These are phyloP conservation scores for Lycium ferocissimum DNA, from an alignment of 257 asterid genomes.

Conservation along the genomic window DNA sequence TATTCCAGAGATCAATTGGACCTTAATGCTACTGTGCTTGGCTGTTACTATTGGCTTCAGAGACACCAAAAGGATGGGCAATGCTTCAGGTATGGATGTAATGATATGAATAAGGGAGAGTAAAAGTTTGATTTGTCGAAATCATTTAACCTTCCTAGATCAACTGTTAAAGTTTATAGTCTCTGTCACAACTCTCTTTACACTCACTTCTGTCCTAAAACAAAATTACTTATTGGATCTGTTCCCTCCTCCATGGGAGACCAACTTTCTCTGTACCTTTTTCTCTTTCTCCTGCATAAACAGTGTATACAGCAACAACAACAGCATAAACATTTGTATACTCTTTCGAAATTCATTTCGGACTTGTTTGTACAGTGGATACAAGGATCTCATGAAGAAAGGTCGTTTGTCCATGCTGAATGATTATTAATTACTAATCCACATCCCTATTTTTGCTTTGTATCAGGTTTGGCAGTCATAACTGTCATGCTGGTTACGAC, in stretches of 20 bases:
- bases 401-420: neutral
- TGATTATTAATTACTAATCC: neutral
- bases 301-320: too few relatives aligned
- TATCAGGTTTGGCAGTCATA: constrained; percentile 87
- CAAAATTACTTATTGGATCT: neutral
- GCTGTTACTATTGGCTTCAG: constrained; percentile 87
- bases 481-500: constrained; percentile 98
- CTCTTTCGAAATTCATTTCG: neutral
- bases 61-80: constrained; percentile 31
- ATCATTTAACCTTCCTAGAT: neutral
- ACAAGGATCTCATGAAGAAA: neutral
- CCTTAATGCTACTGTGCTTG: constrained; percentile 76
- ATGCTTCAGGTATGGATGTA: constrained; percentile 75
- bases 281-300: neutral
- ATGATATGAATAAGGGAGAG: constrained; percentile 9
- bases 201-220: neutral
- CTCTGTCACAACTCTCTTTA: neutral
- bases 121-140: neutral
- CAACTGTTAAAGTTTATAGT: too few relatives aligned
- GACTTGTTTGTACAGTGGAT: neutral
- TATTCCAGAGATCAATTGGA: constrained; percentile 61
- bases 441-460: neutral
- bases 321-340: neutral
- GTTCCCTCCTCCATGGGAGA: neutral
- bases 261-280: neutral